Percentiles rank a stretch among this genome's conserved stretches.
These are phyloP conservation scores for Colletotrichum melonis DNA, from an alignment of 2,329 filamentous ascomycete species.

Conservation along the genomic window DNA sequence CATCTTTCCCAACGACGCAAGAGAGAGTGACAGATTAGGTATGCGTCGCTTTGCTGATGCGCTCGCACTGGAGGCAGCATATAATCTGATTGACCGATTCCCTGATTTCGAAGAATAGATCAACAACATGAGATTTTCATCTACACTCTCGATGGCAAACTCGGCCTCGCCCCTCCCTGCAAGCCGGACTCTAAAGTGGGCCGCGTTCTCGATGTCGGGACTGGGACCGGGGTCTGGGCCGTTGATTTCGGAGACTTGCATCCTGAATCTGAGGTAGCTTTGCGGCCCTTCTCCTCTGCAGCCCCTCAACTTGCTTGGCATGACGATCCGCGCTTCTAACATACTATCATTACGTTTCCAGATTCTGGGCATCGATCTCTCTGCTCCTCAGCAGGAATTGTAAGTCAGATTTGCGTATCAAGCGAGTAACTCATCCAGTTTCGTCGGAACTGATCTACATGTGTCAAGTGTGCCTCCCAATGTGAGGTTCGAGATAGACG, in stretches of 20 bases:
- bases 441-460: rapidly evolving
- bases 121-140: not conserved
- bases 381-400: not conserved
- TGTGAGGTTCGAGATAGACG: not conserved
- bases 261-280: conserved; percentile 42
- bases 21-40: not conserved
- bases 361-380: not conserved
- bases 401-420: not conserved
- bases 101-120: not conserved
- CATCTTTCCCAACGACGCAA: not conserved
- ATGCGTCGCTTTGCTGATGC: not conserved
- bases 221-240: conserved; percentile 40
- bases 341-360: not conserved
- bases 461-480: not conserved
- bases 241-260: conserved; percentile 42
- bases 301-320: too few relatives aligned
- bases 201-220: conserved; percentile 39
- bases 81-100: not conserved
- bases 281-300: not conserved
- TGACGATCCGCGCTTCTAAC: not conserved
- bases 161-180: not conserved
- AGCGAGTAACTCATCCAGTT: not conserved
- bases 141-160: not conserved
- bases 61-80: not conserved
- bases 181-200: not conserved